Evolutionary conservation across 2,329 filamentous ascomycete genomes (phyloP).

Genomic region (Exophiala alcalophila): DNA sequence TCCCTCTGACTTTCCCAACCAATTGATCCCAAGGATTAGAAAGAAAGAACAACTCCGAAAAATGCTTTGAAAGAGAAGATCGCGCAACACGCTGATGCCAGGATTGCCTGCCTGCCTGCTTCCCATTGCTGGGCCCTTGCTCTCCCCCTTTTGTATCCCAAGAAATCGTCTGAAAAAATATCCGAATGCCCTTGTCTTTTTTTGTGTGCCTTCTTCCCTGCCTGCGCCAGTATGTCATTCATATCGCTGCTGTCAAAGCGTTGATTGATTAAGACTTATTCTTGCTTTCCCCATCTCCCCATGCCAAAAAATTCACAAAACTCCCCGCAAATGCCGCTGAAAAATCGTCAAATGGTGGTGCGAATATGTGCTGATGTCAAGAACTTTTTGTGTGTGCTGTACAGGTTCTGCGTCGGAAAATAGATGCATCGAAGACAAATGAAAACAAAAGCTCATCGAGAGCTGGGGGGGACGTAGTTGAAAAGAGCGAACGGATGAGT

Average conservation of each 20-base stretch:
- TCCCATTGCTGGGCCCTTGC: conserved; percentile 1
- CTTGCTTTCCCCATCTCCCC: conserved; percentile 5
- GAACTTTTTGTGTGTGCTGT: conserved; percentile 20
- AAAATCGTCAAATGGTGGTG: conserved; percentile 4
- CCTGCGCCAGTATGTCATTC: too few relatives aligned
- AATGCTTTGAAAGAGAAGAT: not conserved
- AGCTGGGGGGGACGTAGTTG: conserved; percentile 8
- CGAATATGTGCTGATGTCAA: conserved; percentile 13
- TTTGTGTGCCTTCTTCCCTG: conserved; percentile 9
- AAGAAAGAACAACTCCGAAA: conserved; percentile 1
- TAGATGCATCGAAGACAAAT: conserved; percentile 33
- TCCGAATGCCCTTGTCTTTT: not conserved
- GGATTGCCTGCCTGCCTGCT: conserved; percentile 2
- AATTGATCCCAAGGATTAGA: too few relatives aligned
- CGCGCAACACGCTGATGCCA: not conserved
- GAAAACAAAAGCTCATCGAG: conserved; percentile 12
- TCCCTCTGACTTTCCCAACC: conserved; percentile 7
- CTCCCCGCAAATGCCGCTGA: conserved; percentile 18
- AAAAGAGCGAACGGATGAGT: conserved; percentile 6
- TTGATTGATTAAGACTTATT: not conserved
- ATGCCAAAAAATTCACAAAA: conserved; percentile 3
- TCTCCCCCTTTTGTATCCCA: not conserved
- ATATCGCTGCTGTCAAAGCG: too few relatives aligned
- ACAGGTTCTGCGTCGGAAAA: conserved; percentile 58
- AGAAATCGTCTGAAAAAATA: not conserved